These are phyloP conservation scores for Salvia sclarea DNA, from an alignment of 305 asterid species.

Conservation along the genomic window DNA sequence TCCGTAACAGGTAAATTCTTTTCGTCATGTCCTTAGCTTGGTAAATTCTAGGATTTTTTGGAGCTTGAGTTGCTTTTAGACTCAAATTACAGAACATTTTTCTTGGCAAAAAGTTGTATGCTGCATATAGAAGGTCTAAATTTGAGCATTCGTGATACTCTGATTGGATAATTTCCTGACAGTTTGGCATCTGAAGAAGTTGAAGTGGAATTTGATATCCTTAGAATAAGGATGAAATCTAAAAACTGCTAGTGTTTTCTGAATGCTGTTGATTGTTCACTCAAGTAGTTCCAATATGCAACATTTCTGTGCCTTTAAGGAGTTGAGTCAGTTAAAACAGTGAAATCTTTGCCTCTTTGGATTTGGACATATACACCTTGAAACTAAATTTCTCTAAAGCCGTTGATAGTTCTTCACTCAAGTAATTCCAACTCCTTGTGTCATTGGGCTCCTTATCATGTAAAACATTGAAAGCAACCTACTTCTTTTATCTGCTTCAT, in stretches of 20 bases:
- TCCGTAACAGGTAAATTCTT: constrained; percentile 26
- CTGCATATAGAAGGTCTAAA: neutral
- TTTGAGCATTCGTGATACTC: constrained; percentile 5
- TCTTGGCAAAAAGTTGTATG: neutral
- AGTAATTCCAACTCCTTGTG: neutral
- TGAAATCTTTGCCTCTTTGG: neutral
- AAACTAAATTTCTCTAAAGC: neutral
- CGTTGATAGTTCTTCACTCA: no score
- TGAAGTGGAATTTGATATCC: neutral
- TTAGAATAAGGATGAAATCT: neutral
- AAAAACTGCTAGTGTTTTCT: constrained; percentile 4
- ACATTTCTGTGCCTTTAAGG: neutral
- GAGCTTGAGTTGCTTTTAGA: constrained; percentile 15
- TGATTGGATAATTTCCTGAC: neutral
- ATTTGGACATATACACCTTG: neutral
- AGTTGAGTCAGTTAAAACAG: neutral
- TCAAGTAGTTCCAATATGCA: neutral
- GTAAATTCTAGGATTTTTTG: constrained; percentile 10
- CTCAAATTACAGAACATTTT: neutral
- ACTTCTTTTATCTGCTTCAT: neutral
- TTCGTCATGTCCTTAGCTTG: constrained; percentile 2
- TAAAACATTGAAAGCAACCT: neutral
- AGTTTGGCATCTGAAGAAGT: constrained; percentile 2
- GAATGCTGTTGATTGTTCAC: constrained; percentile 3
- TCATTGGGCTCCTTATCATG: neutral